Evolutionary conservation across 306 rosid genomes (phyloP).

Genomic region (Acacia crassicarpa): DNA sequence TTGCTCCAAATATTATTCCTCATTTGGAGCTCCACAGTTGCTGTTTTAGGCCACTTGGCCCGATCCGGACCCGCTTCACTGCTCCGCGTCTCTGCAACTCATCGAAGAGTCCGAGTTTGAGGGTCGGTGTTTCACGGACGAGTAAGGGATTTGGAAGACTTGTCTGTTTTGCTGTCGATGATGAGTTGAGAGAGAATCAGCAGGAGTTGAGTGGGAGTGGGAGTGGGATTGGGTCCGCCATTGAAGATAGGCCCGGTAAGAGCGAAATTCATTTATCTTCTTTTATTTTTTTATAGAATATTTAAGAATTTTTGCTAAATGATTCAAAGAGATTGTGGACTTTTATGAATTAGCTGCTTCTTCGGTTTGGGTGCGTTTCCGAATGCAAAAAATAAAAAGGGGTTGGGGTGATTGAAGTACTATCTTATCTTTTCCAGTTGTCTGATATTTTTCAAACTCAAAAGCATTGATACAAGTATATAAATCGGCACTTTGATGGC

Average conservation of each 20-base stretch:
- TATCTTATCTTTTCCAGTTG: neutral
- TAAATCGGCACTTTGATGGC: neutral
- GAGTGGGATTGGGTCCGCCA: constrained; percentile 39
- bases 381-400: neutral
- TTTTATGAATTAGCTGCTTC: neutral
- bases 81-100: constrained; percentile 36
- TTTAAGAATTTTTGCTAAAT: neutral
- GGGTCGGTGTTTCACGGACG: constrained; percentile 26
- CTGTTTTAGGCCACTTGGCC: constrained; percentile 30
- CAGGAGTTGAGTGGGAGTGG: constrained; percentile 38
- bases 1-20: constrained; percentile 48
- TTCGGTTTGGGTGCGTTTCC: neutral
- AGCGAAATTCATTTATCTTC: neutral
- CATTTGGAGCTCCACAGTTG: constrained; percentile 45
- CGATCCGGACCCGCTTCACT: constrained; percentile 36
- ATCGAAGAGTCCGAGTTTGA: constrained; percentile 33
- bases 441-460: neutral
- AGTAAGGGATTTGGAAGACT: constrained; percentile 28
- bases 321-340: neutral
- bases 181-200: constrained; percentile 58
- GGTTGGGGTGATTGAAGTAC: neutral
- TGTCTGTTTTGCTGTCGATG: constrained; percentile 75
- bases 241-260: constrained; percentile 72
- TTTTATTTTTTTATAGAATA: neutral
- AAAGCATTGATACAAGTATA: neutral